Conservation (phyloP, 768 basidiomycete species). For the Amanita pseudoporphyria region DNA sequence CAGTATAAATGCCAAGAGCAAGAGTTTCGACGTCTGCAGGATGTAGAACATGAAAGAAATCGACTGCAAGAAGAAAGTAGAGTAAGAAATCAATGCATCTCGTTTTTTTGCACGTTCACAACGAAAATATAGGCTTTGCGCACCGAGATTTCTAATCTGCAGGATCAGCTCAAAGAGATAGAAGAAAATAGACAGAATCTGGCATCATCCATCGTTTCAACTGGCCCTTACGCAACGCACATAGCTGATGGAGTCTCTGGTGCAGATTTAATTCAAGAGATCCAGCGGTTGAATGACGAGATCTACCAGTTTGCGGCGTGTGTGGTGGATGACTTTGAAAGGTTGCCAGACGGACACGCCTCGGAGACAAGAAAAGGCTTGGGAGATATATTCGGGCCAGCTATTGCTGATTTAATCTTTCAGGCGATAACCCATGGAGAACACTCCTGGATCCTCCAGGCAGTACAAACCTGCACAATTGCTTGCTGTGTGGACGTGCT, state of each 20-base stretch:
- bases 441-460: not conserved
- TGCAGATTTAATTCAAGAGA: not conserved
- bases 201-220: not conserved
- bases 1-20: not conserved
- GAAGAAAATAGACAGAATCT: too few species aligned
- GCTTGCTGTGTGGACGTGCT: not conserved
- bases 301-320: constrained; percentile 1
- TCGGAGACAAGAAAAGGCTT: not conserved
- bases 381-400: not conserved
- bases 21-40: not conserved
- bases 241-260: constrained; percentile 1
- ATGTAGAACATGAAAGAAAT: not conserved
- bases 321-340: not conserved
- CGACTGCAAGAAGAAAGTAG: not conserved
- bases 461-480: not conserved
- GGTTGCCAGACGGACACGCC: not conserved
- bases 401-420: not conserved
- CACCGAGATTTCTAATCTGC: not conserved
- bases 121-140: not conserved
- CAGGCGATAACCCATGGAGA: not conserved
- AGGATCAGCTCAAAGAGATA: not conserved
- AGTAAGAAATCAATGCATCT: not conserved
- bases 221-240: too few species aligned
- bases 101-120: not conserved
- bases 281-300: not conserved